These are phyloP conservation scores for Bidens hawaiensis DNA, from an alignment of 140 eudicot species.

Conservation along the genomic window DNA sequence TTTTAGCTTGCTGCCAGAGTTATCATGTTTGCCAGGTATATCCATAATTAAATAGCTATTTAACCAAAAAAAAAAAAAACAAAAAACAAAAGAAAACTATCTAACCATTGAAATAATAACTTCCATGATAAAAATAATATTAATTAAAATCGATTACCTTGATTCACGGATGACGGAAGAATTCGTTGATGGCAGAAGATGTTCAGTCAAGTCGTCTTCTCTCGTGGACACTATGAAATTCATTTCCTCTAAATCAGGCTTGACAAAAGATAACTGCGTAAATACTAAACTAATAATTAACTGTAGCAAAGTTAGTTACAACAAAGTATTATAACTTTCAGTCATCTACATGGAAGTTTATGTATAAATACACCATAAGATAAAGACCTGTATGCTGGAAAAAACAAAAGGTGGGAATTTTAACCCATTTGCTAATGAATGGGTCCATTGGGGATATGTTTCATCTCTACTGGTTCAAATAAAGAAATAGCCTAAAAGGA, in stretches of 20 bases:
- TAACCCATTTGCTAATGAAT: background rate
- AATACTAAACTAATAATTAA: constrained; percentile 16
- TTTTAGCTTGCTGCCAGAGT: background rate
- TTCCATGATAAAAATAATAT: background rate
- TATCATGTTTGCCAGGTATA: background rate
- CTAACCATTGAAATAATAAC: background rate
- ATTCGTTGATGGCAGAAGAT: constrained; percentile 77
- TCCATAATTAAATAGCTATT: background rate
- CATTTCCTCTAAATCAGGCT: constrained; percentile 86
- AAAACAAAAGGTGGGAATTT: background rate
- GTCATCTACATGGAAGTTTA: constrained; percentile 17
- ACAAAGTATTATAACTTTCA: constrained; percentile 14
- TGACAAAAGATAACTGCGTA: constrained; percentile 73
- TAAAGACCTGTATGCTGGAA: background rate
- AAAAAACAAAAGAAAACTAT: background rate
- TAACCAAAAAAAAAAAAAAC: too few relatives aligned
- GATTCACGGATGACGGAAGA: constrained; percentile 75
- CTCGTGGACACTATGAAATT: constrained; percentile 78
- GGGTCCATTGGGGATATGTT: background rate
- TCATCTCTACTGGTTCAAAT: background rate
- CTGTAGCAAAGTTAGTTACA: background rate
- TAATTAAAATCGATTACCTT: constrained; percentile 57
- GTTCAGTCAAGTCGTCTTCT: constrained; percentile 84
- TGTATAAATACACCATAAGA: constrained; percentile 5
- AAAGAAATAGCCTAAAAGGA: background rate